Conservation (phyloP, 2,329 filamentous ascomycete genomes). For the Shiraia bambusicola region DNA sequence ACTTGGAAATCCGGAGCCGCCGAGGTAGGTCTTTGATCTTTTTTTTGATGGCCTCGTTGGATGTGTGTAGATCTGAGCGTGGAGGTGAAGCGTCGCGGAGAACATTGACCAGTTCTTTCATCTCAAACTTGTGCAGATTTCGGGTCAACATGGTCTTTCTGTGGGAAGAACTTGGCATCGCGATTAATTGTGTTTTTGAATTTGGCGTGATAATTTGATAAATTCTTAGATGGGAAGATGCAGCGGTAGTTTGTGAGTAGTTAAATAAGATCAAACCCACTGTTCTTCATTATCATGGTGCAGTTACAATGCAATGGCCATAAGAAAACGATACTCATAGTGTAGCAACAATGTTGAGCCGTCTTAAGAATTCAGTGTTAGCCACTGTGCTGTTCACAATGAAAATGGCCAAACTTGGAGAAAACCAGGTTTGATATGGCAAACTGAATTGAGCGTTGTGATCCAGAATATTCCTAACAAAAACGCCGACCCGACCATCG, state of each 20-base stretch:
- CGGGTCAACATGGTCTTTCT: conserved; percentile 14
- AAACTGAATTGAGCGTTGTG: conserved; percentile 25
- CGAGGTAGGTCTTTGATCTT: conserved; percentile 25
- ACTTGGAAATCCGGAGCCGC: conserved; percentile 17
- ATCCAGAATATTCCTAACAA: conserved; percentile 17
- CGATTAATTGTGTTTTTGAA: too few species aligned
- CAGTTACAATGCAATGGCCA: not conserved
- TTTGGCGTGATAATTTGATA: too few species aligned
- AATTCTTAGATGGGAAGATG: too few species aligned
- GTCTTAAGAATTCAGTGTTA: not conserved
- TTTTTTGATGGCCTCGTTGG: conserved; percentile 8
- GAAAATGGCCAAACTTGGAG: not conserved
- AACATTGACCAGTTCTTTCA: conserved; percentile 26
- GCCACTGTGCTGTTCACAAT: not conserved
- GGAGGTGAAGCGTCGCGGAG: conserved; percentile 13
- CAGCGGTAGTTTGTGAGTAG: not conserved
- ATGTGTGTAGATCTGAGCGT: not conserved
- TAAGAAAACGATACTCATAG: not conserved
- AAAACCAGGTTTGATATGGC: not conserved
- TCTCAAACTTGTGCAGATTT: conserved; percentile 23
- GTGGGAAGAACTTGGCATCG: conserved; percentile 8
- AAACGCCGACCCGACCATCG: conserved; percentile 25
- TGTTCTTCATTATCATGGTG: too few species aligned
- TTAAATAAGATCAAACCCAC: too few species aligned
- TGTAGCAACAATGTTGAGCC: not conserved